Evolutionary conservation across 106 monocot species (phyloP).

Genomic region (Narthecium ossifragum): DNA sequence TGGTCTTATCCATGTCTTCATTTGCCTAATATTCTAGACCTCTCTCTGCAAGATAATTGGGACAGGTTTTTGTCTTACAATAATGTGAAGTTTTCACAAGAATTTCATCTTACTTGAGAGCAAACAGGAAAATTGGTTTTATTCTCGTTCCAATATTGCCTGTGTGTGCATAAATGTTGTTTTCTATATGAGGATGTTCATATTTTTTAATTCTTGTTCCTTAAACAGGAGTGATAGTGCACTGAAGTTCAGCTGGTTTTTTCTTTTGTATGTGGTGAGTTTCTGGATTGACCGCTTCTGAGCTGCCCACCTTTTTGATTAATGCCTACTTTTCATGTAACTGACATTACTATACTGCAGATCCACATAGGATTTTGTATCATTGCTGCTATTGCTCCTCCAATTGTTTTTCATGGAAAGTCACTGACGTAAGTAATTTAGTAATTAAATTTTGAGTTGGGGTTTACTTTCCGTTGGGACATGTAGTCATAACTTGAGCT

Average conservation of each 20-base stretch:
- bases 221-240: slow-evolving; percentile 85
- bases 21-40: too few species aligned
- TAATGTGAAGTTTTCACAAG: too few species aligned
- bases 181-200: not conserved
- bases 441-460: not conserved
- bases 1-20: too few species aligned
- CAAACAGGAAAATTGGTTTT: too few species aligned
- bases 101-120: too few species aligned
- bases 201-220: slow-evolving; percentile 5
- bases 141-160: too few species aligned
- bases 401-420: slow-evolving; percentile 62
- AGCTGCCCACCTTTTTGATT: not conserved
- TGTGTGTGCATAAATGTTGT: too few species aligned
- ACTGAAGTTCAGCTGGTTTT: slow-evolving; percentile 88
- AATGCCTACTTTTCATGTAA: not conserved
- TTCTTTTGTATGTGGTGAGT: slow-evolving; percentile 72
- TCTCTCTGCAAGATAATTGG: too few species aligned
- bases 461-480: too few species aligned
- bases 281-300: not conserved
- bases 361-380: slow-evolving; percentile 71
- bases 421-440: slow-evolving; percentile 58
- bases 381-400: slow-evolving; percentile 75
- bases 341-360: slow-evolving; percentile 22
- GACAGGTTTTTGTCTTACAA: too few species aligned
- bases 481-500: too few species aligned